These are phyloP conservation scores for Pisolithus sp. DNA, from an alignment of 768 basidiomycete species.

Conservation along the genomic window DNA sequence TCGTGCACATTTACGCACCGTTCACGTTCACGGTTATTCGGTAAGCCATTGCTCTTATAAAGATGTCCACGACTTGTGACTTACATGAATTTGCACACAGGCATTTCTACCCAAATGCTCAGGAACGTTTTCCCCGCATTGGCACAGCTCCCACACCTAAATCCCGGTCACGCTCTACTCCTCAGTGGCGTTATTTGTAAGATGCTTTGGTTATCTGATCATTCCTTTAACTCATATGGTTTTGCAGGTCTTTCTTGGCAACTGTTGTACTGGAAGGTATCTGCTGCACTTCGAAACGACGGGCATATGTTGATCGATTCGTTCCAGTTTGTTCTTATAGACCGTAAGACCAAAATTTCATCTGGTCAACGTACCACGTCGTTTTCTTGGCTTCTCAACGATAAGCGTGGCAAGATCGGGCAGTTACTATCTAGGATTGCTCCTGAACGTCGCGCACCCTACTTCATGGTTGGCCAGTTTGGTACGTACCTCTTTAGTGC, in stretches of 20 bases:
- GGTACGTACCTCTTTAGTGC: constrained; percentile 36
- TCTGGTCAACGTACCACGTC: constrained; percentile 90
- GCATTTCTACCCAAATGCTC: constrained; percentile 82
- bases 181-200: constrained; percentile 80
- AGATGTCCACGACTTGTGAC: background rate
- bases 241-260: constrained; percentile 88
- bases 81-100: constrained; percentile 32
- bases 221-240: constrained; percentile 4
- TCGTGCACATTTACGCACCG: constrained; percentile 91
- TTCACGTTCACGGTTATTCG: constrained; percentile 88
- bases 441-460: constrained; percentile 54
- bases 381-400: constrained; percentile 81
- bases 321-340: constrained; percentile 73
- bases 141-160: constrained; percentile 56
- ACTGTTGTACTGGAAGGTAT: constrained; percentile 84
- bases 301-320: constrained; percentile 1
- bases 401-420: constrained; percentile 82
- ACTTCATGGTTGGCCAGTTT: constrained; percentile 84
- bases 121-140: constrained; percentile 81
- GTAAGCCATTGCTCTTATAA: constrained; percentile 35
- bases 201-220: constrained; percentile 22
- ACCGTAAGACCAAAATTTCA: constrained; percentile 82
- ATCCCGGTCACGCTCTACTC: constrained; percentile 66
- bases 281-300: background rate
- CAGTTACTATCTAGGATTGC: constrained; percentile 55